Evolutionary conservation across 345 rosid species (phyloP), one percentile per base, ranked within the genome.

Genomic region (Rhizophora apiculata): DNA sequence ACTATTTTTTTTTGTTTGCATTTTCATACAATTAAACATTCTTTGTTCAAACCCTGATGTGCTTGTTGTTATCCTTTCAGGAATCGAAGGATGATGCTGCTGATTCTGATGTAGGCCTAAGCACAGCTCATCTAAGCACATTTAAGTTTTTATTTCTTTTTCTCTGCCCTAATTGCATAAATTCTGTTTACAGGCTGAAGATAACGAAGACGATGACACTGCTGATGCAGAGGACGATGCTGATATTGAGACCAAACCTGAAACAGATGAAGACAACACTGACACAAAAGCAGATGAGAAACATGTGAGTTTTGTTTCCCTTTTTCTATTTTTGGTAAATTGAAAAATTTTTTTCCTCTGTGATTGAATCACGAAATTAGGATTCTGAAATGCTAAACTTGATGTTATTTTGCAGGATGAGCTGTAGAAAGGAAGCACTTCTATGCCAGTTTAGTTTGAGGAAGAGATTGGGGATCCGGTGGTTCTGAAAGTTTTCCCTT

Each of bases 21-120:
- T 43, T 61, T 22, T 19, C 27, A 16, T 37, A 27, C 10, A 1
- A 43, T 21, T 56, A 55, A 55, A 21, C 16, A 8, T 27, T 20
- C 6, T 56, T 27, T 27, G 15, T 56, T 56, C 60, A 22, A 56
- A 19, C 52, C 39, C 71, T 76, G 26, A 76, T 59, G 43, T 22
- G 26, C 53, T 18, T 20, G 34, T 26, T 68, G 6, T 61, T 34
- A 15, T 60, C 36, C 61, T 68, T 27, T 62, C 85, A 94, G 97
- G 96, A 87, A 65, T 56, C 94, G 1, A 89, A 88, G 88, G 86
- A 82, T 1, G 84, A 80, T 16, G 86, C 86, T 19, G 77, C 72
- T 15, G 95, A 85, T 65, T 83, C 98, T 4, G 99, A 96, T 63
- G 99, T 95, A 85, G 82, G 95, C 67, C 62, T 32, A 3, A 24